phyloP scores from a whole-genome alignment of 2,329 filamentous ascomycete genomes.

The Paecilomyces dactylethromorphus region DNA sequence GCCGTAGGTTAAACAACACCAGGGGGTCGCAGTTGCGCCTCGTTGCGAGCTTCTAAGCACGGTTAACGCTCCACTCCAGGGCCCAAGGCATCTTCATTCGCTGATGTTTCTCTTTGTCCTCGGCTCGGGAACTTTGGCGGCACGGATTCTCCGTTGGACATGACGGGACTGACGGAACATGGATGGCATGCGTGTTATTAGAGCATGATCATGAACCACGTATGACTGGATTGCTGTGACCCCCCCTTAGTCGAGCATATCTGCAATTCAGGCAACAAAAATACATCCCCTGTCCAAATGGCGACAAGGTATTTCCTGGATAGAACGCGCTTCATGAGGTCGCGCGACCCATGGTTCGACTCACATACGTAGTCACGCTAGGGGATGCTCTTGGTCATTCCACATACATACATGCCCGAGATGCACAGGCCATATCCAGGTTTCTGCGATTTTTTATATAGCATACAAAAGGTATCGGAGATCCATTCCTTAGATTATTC shows the following conservation, averaged over 20 bases:
- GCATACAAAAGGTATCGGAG: not conserved
- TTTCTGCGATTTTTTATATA: not conserved
- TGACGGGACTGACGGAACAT: not conserved
- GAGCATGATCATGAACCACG: not conserved
- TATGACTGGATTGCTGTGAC: not conserved
- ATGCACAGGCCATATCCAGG: not conserved
- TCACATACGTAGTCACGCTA: not conserved
- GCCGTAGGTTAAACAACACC: not conserved
- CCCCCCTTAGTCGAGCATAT: not conserved
- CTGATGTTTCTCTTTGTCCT: not conserved
- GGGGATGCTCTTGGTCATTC: not conserved
- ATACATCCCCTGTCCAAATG: too few relatives aligned
- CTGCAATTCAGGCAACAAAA: not conserved
- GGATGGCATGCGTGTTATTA: not conserved
- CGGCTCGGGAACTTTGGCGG: not conserved
- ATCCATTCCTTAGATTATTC: conserved; percentile 11
- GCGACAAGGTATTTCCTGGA: too few relatives aligned
- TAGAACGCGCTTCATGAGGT: not conserved
- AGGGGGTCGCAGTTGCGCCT: not conserved
- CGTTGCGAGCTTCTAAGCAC: not conserved
- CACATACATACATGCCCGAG: not conserved
- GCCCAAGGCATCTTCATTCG: not conserved
- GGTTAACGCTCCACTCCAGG: not conserved
- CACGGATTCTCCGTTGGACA: not conserved
- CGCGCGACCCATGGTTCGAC: not conserved